These are phyloP conservation scores for Eutrema yunnanense DNA, from an alignment of 345 rosid genomes.

Conservation along the genomic window DNA sequence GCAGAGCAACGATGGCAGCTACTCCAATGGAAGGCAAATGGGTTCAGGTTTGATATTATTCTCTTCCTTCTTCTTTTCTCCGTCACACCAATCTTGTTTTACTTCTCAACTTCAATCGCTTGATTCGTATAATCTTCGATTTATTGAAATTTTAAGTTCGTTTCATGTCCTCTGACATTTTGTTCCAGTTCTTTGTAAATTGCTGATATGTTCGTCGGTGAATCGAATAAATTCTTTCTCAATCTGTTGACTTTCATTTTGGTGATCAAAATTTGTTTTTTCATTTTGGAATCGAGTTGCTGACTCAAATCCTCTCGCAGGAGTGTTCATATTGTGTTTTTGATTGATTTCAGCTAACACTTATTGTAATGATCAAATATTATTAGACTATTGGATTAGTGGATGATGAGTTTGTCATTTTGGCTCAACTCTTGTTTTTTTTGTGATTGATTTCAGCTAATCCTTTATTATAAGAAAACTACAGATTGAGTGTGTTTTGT, in stretches of 20 bases:
- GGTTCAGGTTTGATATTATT: conserved; percentile 44
- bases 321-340: background rate
- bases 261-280: background rate
- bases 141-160: background rate
- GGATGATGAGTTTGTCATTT: background rate
- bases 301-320: background rate
- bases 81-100: background rate
- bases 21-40: conserved; percentile 43
- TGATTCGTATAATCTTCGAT: background rate
- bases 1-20: conserved; percentile 7
- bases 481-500: background rate
- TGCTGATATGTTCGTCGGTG: background rate
- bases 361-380: background rate
- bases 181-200: background rate
- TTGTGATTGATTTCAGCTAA: background rate
- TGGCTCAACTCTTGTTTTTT: conserved; percentile 10
- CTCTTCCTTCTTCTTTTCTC: background rate
- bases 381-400: background rate
- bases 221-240: background rate
- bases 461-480: background rate
- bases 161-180: background rate
- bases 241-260: background rate
- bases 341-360: background rate
- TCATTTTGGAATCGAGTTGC: background rate
- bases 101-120: background rate